Base-by-base conservation (phyloP, 177 flowering plant species). In the Tripterygium wilfordii region DNA sequence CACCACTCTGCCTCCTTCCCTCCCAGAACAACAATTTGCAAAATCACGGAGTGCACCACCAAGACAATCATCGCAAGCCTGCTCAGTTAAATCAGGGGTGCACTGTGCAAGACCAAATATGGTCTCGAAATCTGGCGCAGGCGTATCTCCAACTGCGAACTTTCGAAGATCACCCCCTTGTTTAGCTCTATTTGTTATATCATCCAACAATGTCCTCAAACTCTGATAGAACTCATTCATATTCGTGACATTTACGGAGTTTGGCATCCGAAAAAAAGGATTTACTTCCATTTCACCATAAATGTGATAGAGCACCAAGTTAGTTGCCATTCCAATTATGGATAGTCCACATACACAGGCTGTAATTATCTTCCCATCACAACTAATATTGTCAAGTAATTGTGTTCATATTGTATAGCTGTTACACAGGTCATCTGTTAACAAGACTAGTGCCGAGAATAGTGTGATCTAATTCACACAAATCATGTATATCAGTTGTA, bases 31-130 rank as follows among this genome's bases (percentile, higher is more conserved):
- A 33, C 56, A 61, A 0, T 2, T 3, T 17, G 54, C 25, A 16
- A 48, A 18, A 0, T 16, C 8, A 12, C 5, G 7, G 12, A 48
- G 21, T 21, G 50, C 42, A 24, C 7, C 44, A 2, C 7, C 21
- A 6, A 61, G 26, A 33, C 65, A 61, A 12, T 3, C 22, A 0
- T 15, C 20, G 43, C 59, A 61, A 4, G 36, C 36, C 14, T 0
- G 0, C 15, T 19, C 4, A n/a, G 54, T n/a, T 5, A 61, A 16
- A 30, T 61, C 65, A 14, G 49, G 53, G 9, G 65, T 61, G 54
- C 59, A 61, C 46, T 61, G 65, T 22, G 30, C 53, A 3, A 61
- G 15, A 18, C 37, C 55, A 23, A 41, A 61, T 25, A 61, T 18
- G 1, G 19, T 25, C 21, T 20, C 14, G 14, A 18, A 20, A 23